Evolutionary conservation across 2,329 filamentous ascomycete species (phyloP), one percentile per base, ranked within the genome.

Genomic region (Aspergillus sojae): DNA sequence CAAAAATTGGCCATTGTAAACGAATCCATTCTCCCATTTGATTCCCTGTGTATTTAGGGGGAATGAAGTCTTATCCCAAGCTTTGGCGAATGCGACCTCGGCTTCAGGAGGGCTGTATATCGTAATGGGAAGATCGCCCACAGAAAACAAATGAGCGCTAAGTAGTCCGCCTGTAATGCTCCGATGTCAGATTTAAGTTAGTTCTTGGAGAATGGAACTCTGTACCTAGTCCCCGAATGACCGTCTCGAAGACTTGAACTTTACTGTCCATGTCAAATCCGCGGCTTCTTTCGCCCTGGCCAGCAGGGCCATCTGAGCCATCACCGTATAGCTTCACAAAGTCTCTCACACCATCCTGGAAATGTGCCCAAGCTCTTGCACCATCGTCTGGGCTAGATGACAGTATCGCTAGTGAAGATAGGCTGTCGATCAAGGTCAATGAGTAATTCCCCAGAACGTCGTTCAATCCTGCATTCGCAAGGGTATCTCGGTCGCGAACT

Each of bases 401-500:
- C 46, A 99, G 83, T 66, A 99, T 96, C 7, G 94, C 95, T 62
- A 99, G 87, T 0, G 94, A 97, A 16, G 94, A 97, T 23, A 99
- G 83, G 73, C 93, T 97, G 80, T 99, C 95, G 74, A 99, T 94
- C 55, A 98, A 84, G 1, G 95, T 98, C 66, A 99, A 83, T 61
- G 94, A 97, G 80, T 98, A 99, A 80, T 99, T 98, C 5, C 95
- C 95, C 50, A 99, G 85, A 16, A 96, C 94, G 78, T 99, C 95
- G 80, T 98, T 98, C 65, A 97, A 84, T 71, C 93, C 94, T 70
- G 95, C 88, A 73, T 96, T 91, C 62, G 86, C 85, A 1, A 92
- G 90, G 74, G 97, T 91, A 55, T 88, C 82, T 71, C 87, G 86
- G 80, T 97, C 94, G 78, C 95, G 90, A 46, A 91, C 93, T 72